Conservation (phyloP, 2,329 filamentous ascomycete species). For the Scedosporium boydii region DNA sequence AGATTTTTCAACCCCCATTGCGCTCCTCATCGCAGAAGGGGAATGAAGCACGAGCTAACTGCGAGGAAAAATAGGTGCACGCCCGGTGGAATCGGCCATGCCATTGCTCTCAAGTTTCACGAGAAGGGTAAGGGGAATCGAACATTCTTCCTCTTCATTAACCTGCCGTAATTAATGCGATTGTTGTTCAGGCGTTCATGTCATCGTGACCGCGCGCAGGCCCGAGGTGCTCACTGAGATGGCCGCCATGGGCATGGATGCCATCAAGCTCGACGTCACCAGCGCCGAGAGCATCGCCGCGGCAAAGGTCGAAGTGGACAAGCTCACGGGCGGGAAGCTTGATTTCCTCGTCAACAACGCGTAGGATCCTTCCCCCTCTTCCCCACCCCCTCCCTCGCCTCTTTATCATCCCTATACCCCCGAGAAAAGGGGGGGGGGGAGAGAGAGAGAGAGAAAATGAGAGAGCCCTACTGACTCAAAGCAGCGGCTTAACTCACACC, state of each 20-base stretch:
- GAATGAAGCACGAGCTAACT: not conserved
- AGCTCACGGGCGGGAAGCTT: conserved; percentile 41
- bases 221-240: conserved; percentile 36
- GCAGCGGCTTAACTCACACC: conserved; percentile 39
- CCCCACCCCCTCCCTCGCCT: not conserved
- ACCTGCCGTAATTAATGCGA: not conserved
- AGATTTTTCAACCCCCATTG: conserved; percentile 5
- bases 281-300: conserved; percentile 37
- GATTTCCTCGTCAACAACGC: conserved; percentile 54
- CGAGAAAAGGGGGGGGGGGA: too few relatives aligned
- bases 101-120: conserved; percentile 43
- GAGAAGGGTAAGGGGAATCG: conserved; percentile 28
- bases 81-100: conserved; percentile 48
- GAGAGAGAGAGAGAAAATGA: too few relatives aligned
- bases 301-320: conserved; percentile 35
- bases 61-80: conserved; percentile 34
- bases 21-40: too few relatives aligned
- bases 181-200: conserved; percentile 33
- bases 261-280: conserved; percentile 44
- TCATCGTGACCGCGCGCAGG: conserved; percentile 47
- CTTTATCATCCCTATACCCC: not conserved
- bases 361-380: conserved; percentile 21
- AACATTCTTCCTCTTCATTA: not conserved
- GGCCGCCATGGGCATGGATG: conserved; percentile 35
- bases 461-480: not conserved